Percentiles rank a stretch among this genome's conserved stretches.
phyloP scores from a whole-genome alignment of 495 filamentous ascomycete genomes.

The Podospora australis region DNA sequence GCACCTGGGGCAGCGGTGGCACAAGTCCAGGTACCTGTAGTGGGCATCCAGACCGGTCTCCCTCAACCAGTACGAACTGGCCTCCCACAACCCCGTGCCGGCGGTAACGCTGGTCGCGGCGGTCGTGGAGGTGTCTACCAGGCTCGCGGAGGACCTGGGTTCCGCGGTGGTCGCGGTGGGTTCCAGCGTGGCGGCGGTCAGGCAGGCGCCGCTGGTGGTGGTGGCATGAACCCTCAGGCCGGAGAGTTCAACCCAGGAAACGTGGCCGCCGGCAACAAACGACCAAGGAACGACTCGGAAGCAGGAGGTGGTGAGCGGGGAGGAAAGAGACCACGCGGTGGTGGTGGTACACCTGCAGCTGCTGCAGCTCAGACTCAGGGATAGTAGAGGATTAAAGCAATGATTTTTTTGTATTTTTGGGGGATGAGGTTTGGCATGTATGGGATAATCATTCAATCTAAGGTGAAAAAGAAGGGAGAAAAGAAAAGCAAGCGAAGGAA shows the following conservation, averaged over 20 bases:
- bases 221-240: constrained; percentile 22
- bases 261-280: constrained; percentile 21
- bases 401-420: neutral
- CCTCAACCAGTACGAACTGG: neutral
- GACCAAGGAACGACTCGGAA: constrained; percentile 17
- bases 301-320: constrained; percentile 12
- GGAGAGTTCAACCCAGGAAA: constrained; percentile 23
- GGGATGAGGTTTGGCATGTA: neutral
- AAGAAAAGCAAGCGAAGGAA: no score
- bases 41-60: neutral
- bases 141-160: constrained; percentile 20
- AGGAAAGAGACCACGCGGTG: constrained; percentile 15
- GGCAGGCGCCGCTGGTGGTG: constrained; percentile 2
- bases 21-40: constrained; percentile 5
- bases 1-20: constrained; percentile 6
- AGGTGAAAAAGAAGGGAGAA: neutral
- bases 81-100: constrained; percentile 8
- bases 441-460: neutral
- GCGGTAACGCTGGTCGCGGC: constrained; percentile 4
- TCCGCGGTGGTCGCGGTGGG: constrained; percentile 20
- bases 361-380: neutral
- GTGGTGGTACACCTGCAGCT: constrained; percentile 5
- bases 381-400: neutral
- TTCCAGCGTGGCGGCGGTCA: constrained; percentile 14
- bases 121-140: constrained; percentile 15